A percentile compares a stretch with the other conserved stretches of the same genome.
These are phyloP conservation scores for Digitaria exilis DNA, from an alignment of 202 grass and related monocot genomes.

Conservation along the genomic window DNA sequence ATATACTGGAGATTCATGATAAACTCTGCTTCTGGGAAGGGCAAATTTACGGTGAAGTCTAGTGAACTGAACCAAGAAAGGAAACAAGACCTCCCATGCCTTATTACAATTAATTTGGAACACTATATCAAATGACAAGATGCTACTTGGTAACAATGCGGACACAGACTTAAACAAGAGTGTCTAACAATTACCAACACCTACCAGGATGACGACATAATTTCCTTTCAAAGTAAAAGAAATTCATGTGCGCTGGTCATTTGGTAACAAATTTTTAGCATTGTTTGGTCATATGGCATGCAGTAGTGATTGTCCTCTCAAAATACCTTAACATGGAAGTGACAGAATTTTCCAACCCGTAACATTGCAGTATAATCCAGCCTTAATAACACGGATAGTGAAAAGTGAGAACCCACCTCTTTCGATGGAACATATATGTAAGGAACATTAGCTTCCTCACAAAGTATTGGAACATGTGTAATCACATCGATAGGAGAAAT, in stretches of 20 bases:
- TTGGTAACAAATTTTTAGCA: not conserved
- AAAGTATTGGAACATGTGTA: constrained; percentile 88
- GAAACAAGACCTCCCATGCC: not conserved
- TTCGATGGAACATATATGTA: constrained; percentile 93
- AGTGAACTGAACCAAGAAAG: not conserved
- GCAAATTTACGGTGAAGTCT: not conserved
- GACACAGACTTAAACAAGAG: not conserved
- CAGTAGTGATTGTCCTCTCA: not conserved
- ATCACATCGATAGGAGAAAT: constrained; percentile 99
- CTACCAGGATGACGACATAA: not conserved
- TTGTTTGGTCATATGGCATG: not conserved
- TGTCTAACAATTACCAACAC: not conserved
- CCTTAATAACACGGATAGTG: not conserved
- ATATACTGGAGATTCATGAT: not conserved
- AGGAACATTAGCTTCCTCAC: constrained; percentile 89
- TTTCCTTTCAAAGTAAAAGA: not conserved
- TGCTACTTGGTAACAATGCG: not conserved
- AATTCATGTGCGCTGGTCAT: not conserved
- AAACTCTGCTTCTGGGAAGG: not conserved
- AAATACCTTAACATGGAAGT: not conserved
- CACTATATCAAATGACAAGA: constrained; percentile 1
- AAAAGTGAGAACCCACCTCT: constrained; percentile 60
- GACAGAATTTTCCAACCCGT: not conserved
- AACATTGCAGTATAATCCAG: not conserved
- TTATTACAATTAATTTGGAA: not conserved